These are phyloP conservation scores for Antarctomyces pellizariae DNA, from an alignment of 495 filamentous ascomycete species.

Conservation along the genomic window DNA sequence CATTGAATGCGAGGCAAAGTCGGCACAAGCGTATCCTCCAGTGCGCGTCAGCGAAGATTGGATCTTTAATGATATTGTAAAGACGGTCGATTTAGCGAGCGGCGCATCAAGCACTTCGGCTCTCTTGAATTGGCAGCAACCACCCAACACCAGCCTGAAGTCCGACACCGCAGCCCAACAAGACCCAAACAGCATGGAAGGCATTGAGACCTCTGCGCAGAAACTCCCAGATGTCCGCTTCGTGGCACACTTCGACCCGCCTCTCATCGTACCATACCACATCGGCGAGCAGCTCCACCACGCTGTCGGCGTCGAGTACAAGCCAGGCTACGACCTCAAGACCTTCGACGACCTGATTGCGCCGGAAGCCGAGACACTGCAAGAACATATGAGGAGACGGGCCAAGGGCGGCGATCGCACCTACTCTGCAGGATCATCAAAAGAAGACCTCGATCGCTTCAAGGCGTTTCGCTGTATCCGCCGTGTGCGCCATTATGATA, in stretches of 20 bases:
- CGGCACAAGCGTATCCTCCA: conserved; percentile 22
- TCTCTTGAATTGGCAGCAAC: conserved; percentile 53
- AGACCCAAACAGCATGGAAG: conserved; percentile 15
- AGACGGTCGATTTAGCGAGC: too few relatives aligned
- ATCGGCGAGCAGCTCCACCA: conserved; percentile 44
- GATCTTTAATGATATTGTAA: conserved; percentile 36
- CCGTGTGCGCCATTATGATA: conserved; percentile 10
- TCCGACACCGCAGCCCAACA: conserved; percentile 13
- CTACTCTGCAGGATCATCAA: too few relatives aligned
- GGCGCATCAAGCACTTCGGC: too few relatives aligned
- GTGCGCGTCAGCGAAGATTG: conserved; percentile 43
- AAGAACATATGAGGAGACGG: too few relatives aligned
- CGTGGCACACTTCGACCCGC: conserved; percentile 62
- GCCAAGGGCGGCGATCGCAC: too few relatives aligned
- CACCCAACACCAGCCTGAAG: conserved; percentile 21
- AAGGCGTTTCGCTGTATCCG: conserved; percentile 4
- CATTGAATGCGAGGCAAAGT: conserved; percentile 34
- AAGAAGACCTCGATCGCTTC: too few relatives aligned
- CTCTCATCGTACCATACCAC: conserved; percentile 45
- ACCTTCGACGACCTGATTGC: conserved; percentile 50
- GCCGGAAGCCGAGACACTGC: conserved; percentile 23
- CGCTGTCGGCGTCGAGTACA: conserved; percentile 29
- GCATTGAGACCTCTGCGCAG: conserved; percentile 6
- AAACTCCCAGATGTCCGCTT: conserved; percentile 59
- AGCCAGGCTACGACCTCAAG: conserved; percentile 27